Percentiles rank a stretch among this genome's conserved stretches.
phyloP scores from a whole-genome alignment of 83 land plant species.

The Isoetes engelmannii region DNA sequence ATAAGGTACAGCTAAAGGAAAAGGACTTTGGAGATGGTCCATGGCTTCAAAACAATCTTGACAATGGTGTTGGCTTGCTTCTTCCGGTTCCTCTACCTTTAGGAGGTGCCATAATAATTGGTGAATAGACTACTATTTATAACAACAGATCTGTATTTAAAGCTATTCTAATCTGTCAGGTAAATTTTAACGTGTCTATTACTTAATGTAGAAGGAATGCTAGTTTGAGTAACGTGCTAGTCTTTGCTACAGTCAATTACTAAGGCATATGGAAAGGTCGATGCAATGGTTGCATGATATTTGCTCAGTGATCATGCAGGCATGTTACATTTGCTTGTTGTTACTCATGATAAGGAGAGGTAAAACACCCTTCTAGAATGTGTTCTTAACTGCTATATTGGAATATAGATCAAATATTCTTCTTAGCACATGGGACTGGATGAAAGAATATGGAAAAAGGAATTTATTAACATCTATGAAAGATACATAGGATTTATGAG shows the following conservation, averaged over 20 bases:
- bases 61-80: slow-evolving; percentile 86
- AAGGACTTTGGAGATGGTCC: slow-evolving; percentile 98
- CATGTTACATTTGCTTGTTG: slow-evolving; percentile 77
- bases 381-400: too few species aligned
- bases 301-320: slow-evolving; percentile 91
- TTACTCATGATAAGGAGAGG: slow-evolving; percentile 95
- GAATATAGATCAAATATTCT: too few species aligned
- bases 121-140: slow-evolving; percentile 94
- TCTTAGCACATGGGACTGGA: too few species aligned
- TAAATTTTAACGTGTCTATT: slow-evolving; percentile 15
- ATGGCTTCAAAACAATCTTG: slow-evolving; percentile 91
- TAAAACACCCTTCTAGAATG: slow-evolving; percentile 10
- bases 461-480: too few species aligned
- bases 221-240: neutral
- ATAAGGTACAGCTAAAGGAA: slow-evolving; percentile 91
- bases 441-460: too few species aligned
- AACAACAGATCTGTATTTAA: slow-evolving; percentile 77
- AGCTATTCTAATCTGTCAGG: slow-evolving; percentile 83
- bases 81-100: slow-evolving; percentile 94
- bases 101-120: slow-evolving; percentile 94
- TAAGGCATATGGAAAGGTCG: slow-evolving; percentile 95
- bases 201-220: too few species aligned
- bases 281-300: slow-evolving; percentile 96
- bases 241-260: slow-evolving; percentile 63
- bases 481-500: too few species aligned